Base-by-base conservation (phyloP, 1,284 basidiomycete genomes). In the Omphalotus olearius region DNA sequence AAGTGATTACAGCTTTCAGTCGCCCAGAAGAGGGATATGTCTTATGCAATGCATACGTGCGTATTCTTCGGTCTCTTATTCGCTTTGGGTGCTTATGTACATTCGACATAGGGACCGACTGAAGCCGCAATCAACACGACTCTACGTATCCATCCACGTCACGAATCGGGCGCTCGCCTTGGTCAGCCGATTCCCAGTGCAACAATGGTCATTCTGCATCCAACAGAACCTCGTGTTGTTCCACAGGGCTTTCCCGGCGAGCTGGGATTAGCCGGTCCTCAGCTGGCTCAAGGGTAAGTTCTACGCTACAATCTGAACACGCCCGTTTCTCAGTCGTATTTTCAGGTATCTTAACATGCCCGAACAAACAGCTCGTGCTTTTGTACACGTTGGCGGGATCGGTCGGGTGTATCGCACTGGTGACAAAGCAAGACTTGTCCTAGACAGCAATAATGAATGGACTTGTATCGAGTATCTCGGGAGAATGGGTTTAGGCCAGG, bases 81-180 rank as follows among this genome's bases (percentile, higher is more conserved):
- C 25, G 23, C 2, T 43, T 43, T 43, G 14, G 20, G 30, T 33
- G 30, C 30, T 33, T 6, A 18, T 3, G 3, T 23, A 3, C 4
- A 20, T 23, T 6, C 5, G 3, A 9, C 18, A 18, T 43, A 53
- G 52, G 52, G 52, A 16, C 52, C 52, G 7, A 53, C 52, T 4
- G 52, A 53, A 39, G 52, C 52, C 14, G 37, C 52, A 11, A 53
- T 53, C 39, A 53, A 53, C 41, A 42, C 42, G 16, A 53, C 51
- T 20, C 41, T 53, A 14, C 47, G 52, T 25, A 28, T 50, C 17
- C 52, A 53, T 50, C 47, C 52, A 14, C 26, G 28, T n/a, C 28
- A 38, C 13, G 52, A 53, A 37, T 50, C 52, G 7, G 52, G 52
- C n/a, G 40, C 40, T 25, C 38, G 52, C 14, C 42, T 53, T 9